Base-by-base conservation (phyloP, 208 protist genomes). In the Herpetomonas samuelpessoai region DNA sequence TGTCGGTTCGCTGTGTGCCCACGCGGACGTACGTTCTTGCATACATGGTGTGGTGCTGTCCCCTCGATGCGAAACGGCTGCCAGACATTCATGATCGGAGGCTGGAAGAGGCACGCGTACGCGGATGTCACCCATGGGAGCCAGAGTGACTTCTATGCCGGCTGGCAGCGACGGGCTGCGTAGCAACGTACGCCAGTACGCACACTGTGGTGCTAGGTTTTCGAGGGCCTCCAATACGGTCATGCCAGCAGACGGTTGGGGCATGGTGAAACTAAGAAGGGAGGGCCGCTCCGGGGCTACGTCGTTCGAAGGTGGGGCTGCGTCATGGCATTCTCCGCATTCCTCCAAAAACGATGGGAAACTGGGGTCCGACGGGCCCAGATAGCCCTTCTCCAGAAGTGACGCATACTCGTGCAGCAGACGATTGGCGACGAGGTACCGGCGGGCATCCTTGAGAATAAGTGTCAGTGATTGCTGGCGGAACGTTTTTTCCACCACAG, bases 291-390 rank as follows among this genome's bases (percentile, higher is more conserved):
- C 81, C 29, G 2, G 25, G 31, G 24, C 39, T n/a, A n/a, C n/a
- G n/a, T n/a, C n/a, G n/a, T n/a, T n/a, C n/a, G n/a, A n/a, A n/a
- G n/a, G n/a, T n/a, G n/a, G n/a, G n/a, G n/a, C n/a, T n/a, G n/a
- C n/a, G 18, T 48, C 50, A 59, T 94, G 79, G 54, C 75, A 91
- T 61, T 95, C 84, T 0, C 88, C 88, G 58, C 88, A 95, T 57
- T 91, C 84, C 51, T 95, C 88, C 19, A 95, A 29, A 58, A 91
- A 95, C 26, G 77, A 52, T 2, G 71, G 12, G 60, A 95, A 95
- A 46, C 71, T 81, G 12, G 51, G 38, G 53, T 88, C 64, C 1
- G 63, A 28, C 1, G 74, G 54, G 14, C 74, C 69, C 6, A 95
- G 24, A 21, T 86, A 62, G 1, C 78, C 83, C 0, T 55, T 49